phyloP scores from a whole-genome alignment of 2,329 filamentous ascomycete species.

The Emmonsia crescens region DNA sequence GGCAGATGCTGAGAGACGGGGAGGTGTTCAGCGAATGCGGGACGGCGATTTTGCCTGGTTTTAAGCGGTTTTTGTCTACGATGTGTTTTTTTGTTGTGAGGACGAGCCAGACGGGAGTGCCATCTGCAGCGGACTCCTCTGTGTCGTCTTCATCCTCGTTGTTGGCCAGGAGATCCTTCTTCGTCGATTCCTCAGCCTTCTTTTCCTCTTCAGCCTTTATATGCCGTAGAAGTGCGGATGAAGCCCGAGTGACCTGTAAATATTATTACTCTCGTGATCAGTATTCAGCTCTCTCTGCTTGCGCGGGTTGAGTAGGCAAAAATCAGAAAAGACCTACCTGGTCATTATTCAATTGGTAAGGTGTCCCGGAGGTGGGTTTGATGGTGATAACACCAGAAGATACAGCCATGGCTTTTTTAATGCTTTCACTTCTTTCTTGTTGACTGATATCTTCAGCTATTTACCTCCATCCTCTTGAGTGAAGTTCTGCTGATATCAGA shows the following conservation, averaged over 20 bases:
- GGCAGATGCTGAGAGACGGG: conserved; percentile 60
- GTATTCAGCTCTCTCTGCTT: background rate
- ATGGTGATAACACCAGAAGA: conserved; percentile 30
- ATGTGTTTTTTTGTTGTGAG: conserved; percentile 57
- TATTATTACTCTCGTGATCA: conserved; percentile 8
- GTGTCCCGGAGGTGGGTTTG: conserved; percentile 32
- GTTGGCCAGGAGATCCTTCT: conserved; percentile 44
- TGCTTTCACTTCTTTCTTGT: background rate
- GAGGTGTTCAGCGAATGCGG: conserved; percentile 65
- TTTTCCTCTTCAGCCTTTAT: conserved; percentile 42
- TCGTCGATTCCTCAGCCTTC: conserved; percentile 39
- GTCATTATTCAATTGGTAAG: conserved; percentile 38
- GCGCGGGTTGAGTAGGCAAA: background rate
- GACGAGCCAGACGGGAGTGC: conserved; percentile 49
- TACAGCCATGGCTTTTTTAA: conserved; percentile 24
- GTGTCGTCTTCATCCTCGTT: conserved; percentile 35
- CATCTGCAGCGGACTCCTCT: conserved; percentile 33
- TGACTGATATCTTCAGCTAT: conserved; percentile 10
- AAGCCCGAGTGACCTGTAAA: conserved; percentile 46
- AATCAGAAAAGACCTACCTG: conserved; percentile 27
- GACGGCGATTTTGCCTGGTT: conserved; percentile 70
- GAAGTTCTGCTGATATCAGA: conserved; percentile 9
- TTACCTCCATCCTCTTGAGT: background rate
- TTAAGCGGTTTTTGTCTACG: conserved; percentile 63
- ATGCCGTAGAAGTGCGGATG: conserved; percentile 47